phyloP scores from a whole-genome alignment of 495 filamentous ascomycete species.

The Hyaloscypha bicolor region DNA sequence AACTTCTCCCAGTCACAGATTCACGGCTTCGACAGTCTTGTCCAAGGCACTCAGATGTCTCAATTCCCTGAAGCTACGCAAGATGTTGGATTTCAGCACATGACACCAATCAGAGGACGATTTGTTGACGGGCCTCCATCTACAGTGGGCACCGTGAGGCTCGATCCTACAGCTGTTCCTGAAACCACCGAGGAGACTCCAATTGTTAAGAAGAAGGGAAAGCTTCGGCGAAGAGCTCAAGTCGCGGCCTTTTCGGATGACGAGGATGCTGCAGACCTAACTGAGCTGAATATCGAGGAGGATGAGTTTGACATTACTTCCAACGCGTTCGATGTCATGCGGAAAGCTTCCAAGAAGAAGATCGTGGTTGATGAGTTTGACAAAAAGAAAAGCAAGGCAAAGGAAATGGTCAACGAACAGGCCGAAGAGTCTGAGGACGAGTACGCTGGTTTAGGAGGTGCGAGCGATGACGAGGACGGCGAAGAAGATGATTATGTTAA shows the following conservation, averaged over 20 bases:
- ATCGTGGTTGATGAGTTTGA: slow-evolving; percentile 59
- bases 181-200: slow-evolving; percentile 41
- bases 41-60: slow-evolving; percentile 58
- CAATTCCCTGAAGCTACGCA: slow-evolving; percentile 76
- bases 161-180: slow-evolving; percentile 42
- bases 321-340: slow-evolving; percentile 76
- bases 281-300: slow-evolving; percentile 39
- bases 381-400: slow-evolving; percentile 86
- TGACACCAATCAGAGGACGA: slow-evolving; percentile 56
- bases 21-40: slow-evolving; percentile 52
- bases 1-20: slow-evolving; percentile 56
- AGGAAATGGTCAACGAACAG: slow-evolving; percentile 86
- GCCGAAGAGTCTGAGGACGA: slow-evolving; percentile 98
- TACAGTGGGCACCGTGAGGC: slow-evolving; percentile 68
- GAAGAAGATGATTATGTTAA: slow-evolving; percentile 60
- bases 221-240: slow-evolving; percentile 53
- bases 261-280: slow-evolving; percentile 56
- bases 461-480: slow-evolving; percentile 81
- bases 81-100: slow-evolving; percentile 73
- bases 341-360: slow-evolving; percentile 65
- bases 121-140: slow-evolving; percentile 66
- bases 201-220: slow-evolving; percentile 61
- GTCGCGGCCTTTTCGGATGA: slow-evolving; percentile 51
- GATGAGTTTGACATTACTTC: slow-evolving; percentile 55
- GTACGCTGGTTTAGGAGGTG: slow-evolving; percentile 92